Base-by-base conservation (phyloP, 78 protist genomes). In the Dictyostelium capitatum region DNA sequence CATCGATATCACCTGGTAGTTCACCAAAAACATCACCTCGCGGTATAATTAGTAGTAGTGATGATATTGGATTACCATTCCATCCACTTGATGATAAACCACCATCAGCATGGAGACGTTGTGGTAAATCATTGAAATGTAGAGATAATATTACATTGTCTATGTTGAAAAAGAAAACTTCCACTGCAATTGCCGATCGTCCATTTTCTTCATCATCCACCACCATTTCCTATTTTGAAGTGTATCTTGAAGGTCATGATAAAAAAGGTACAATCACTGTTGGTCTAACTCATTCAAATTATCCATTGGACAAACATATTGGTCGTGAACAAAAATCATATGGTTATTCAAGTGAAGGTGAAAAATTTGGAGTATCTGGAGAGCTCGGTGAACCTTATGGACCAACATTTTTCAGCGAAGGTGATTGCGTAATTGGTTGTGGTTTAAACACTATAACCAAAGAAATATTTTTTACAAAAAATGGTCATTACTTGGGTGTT, bases 401-500 rank as follows among this genome's bases (percentile, higher is more conserved):
- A 48, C 74, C 72, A 43, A 28, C 72, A 28, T 85, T 59, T 41
- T 41, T 53, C 19, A 11, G 8, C 28, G 80, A 69, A 19, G 56
- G 80, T 10, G 79, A 57, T 56, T 73, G 82, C 25, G 92, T 85
- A 6, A 85, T 85, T 75, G 92, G 92, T 48, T 85, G 92, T 37
- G 92, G 92, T 75, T 46, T 74, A 5, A 85, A 85, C 43, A 85
- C 59, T 50, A 57, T 64, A 19, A 85, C 92, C 28, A 72, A 25
- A 47, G 92, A 85, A 30, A 85, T 85, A 25, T 85, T 85, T 62
- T 85, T 85, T 23, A 85, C 92, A 25, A 53, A 72, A 32, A 75
- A 85, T 72, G 92, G 92, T 74, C 62, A 14, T 14, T 85, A 85
- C 62, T 48, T 85, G 17, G 92, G 92, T 75, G 92, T 85, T 23